Evolutionary conservation across 768 basidiomycete genomes (phyloP), one percentile per base, ranked within the genome.

Genomic region (Boletus eberwhitei): DNA sequence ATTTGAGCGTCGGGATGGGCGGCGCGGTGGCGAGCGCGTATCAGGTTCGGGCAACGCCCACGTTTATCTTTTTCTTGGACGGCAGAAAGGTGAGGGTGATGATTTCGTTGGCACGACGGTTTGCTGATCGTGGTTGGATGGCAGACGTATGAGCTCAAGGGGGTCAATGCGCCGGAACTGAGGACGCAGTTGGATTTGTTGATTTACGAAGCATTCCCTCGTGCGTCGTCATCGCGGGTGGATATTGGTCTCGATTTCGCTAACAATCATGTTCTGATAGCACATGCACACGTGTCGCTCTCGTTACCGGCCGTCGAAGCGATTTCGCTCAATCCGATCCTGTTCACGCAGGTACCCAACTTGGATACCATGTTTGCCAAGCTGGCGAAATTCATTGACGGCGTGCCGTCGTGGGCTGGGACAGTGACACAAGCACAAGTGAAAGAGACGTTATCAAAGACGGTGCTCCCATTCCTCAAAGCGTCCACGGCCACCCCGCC

Each of bases 21-120:
- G 63, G 70, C 4, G 73, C 74, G 50, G 71, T 96, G 16, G 89
- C 87, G 0, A 56, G 69, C 1, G 75, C 85, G 67, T 88, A 81
- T 74, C 76, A 80, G 14, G 82, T 97, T 1, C 70, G 78, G 16
- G 93, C 80, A 17, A 96, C 91, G 2, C 95, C 94, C 6, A 94
- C 92, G 1, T 96, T 98, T 64, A 73, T 89, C 38, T 94, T 97
- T 73, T 98, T 93, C 74, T 69, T 86, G 56, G 78, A 89, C 55
- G 90, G 86, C 1, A 75, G 79, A 48, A 85, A 88, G 83, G 88
- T 88, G 50, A 58, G 57, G 36, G n/a, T 2, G 21, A 19, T 39
- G 42, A 72, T 13, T 8, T 4, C 4, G 9, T 13, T 12, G 13
- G n/a, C 3, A 17, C 7, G 24, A 13, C n/a, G 5, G 4, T 29